These are phyloP conservation scores for Aspergillus arachidicola DNA, from an alignment of 2,329 filamentous ascomycete genomes.

Conservation along the genomic window DNA sequence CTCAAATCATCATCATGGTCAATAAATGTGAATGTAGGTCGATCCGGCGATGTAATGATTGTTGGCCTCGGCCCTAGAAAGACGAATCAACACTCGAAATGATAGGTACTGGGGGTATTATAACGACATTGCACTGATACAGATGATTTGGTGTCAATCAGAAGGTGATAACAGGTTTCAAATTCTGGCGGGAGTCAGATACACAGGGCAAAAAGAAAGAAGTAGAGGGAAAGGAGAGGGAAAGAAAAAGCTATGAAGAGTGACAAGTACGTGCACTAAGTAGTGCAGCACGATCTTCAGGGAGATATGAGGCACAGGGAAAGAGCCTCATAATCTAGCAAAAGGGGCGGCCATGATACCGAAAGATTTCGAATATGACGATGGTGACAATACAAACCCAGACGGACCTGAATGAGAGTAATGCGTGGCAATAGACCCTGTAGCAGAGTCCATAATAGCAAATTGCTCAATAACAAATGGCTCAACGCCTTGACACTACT, in stretches of 20 bases:
- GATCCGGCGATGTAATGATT: slow-evolving; percentile 26
- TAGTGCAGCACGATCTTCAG: neutral
- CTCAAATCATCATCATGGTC: slow-evolving; percentile 44
- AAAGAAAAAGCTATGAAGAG: neutral
- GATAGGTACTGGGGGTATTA: neutral
- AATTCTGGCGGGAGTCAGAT: neutral
- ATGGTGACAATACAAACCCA: neutral
- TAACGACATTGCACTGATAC: neutral
- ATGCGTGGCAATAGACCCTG: neutral
- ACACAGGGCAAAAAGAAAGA: neutral
- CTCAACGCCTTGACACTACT: neutral
- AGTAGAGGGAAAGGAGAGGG: neutral
- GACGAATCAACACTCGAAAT: neutral
- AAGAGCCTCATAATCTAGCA: neutral
- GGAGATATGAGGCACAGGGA: neutral
- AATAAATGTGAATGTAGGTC: slow-evolving; percentile 44
- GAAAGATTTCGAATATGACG: neutral
- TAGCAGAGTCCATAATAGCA: neutral
- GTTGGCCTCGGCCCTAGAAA: slow-evolving; percentile 14
- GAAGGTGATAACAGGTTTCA: neutral
- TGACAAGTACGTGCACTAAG: neutral
- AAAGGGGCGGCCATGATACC: neutral
- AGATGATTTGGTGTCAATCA: neutral
- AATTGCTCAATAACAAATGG: neutral
- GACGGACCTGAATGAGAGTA: neutral